Evolutionary conservation across 2,329 filamentous ascomycete genomes (phyloP).

Genomic region (Neonectria sp.): DNA sequence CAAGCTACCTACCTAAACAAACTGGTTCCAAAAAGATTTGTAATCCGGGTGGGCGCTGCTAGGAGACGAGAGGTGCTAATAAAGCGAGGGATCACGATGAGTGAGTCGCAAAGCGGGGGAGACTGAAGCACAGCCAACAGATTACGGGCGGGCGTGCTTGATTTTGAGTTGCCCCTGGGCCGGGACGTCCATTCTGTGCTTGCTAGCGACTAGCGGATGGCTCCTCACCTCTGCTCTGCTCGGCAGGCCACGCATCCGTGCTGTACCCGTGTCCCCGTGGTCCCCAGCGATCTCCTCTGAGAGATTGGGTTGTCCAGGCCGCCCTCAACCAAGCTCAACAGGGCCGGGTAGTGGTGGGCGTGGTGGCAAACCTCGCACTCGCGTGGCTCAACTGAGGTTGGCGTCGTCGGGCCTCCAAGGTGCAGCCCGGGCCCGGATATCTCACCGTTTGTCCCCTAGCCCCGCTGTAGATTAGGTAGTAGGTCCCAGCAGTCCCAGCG

Average conservation of each 20-base stretch:
- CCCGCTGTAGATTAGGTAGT: slow-evolving; percentile 16
- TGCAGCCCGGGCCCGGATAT: neutral
- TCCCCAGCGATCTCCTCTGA: neutral
- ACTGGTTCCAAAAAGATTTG: slow-evolving; percentile 3
- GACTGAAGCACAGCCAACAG: slow-evolving; percentile 5
- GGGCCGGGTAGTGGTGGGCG: too few relatives aligned
- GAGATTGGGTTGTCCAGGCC: neutral
- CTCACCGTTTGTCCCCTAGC: slow-evolving; percentile 13
- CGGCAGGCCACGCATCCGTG: neutral
- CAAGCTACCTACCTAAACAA: neutral
- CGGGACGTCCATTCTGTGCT: slow-evolving; percentile 4
- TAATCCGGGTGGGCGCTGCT: slow-evolving; percentile 8
- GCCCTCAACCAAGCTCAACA: neutral
- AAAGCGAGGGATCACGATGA: neutral
- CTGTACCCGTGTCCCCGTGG: slow-evolving; percentile 22
- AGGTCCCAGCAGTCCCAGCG: slow-evolving; percentile 5
- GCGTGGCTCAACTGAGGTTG: neutral
- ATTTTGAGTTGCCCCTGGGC: slow-evolving; percentile 18
- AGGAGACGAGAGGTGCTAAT: neutral
- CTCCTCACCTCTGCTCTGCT: neutral
- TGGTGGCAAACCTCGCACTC: neutral
- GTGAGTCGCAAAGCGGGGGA: slow-evolving; percentile 3
- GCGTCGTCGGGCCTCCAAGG: neutral
- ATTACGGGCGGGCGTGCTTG: slow-evolving; percentile 9
- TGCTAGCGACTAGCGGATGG: slow-evolving; percentile 18